Percentiles rank a stretch among this genome's conserved stretches.
Conservation (phyloP, 768 basidiomycete species). For the Trametes coccinea region DNA sequence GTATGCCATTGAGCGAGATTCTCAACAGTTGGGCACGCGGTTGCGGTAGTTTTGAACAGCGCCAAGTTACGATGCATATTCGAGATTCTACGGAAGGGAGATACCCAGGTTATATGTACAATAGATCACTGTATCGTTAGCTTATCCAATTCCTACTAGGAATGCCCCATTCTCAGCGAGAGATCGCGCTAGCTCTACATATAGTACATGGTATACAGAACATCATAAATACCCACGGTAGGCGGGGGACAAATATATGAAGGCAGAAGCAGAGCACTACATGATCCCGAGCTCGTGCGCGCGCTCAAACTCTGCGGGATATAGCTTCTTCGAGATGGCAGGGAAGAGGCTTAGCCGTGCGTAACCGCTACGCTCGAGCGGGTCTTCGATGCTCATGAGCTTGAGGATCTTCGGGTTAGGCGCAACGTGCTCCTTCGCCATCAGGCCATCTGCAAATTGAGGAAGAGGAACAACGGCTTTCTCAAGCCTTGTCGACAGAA, state of each 20-base stretch:
- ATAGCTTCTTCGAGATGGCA: slow-evolving; percentile 28
- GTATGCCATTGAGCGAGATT: slow-evolving; percentile 30
- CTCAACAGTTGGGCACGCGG: slow-evolving; percentile 29
- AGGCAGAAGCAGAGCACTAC: not conserved
- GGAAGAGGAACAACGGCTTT: slow-evolving; percentile 30
- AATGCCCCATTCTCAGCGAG: not conserved
- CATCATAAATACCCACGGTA: not conserved
- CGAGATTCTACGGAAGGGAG: not conserved
- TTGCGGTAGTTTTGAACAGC: slow-evolving; percentile 5
- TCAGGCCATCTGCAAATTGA: slow-evolving; percentile 26
- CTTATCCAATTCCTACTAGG: slow-evolving; percentile 2
- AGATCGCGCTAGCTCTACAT: no score
- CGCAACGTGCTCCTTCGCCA: slow-evolving; percentile 29
- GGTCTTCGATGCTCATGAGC: slow-evolving; percentile 30
- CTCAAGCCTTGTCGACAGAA: slow-evolving; percentile 32
- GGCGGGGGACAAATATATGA: no score
- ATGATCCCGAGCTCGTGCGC: slow-evolving; percentile 12
- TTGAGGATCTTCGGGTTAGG: slow-evolving; percentile 30
- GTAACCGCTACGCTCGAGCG: slow-evolving; percentile 31
- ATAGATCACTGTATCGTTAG: slow-evolving; percentile 20
- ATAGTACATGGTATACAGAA: not conserved
- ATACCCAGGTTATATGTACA: slow-evolving; percentile 18
- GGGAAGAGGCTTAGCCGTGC: slow-evolving; percentile 33
- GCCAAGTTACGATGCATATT: no score
- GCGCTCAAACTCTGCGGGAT: slow-evolving; percentile 23